Conservation (phyloP, 192 early-diverging fungal species). For the Coemansia sp. region DNA sequence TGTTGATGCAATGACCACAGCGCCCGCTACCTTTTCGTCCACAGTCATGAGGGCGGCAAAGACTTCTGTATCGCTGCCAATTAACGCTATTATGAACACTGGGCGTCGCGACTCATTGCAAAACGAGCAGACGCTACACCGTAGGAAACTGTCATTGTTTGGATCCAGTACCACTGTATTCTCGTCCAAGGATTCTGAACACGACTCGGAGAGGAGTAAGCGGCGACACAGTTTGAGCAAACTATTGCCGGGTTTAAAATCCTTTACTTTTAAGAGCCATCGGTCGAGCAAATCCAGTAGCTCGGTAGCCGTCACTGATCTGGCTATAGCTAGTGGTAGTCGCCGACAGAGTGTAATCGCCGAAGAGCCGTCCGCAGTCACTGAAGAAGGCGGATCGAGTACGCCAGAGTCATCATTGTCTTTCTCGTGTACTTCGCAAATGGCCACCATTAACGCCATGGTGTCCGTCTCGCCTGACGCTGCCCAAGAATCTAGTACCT, state of each 20-base stretch:
- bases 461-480: not conserved
- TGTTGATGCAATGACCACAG: slow-evolving; percentile 27
- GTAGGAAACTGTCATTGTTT: slow-evolving; percentile 4
- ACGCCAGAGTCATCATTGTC: slow-evolving; percentile 8
- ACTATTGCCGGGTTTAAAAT: not conserved
- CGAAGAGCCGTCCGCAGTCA: not conserved
- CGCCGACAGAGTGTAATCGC: not conserved
- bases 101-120: slow-evolving; percentile 3
- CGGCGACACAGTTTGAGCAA: not conserved
- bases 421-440: slow-evolving; percentile 2
- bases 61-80: slow-evolving; percentile 22
- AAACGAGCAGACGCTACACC: not conserved
- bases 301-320: not conserved
- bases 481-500: not conserved
- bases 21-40: slow-evolving; percentile 26
- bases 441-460: slow-evolving; percentile 23
- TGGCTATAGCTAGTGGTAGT: not conserved
- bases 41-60: slow-evolving; percentile 26
- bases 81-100: slow-evolving; percentile 9
- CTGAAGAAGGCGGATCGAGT: not conserved
- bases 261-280: not conserved
- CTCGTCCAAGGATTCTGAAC: not conserved
- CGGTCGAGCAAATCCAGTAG: slow-evolving; percentile 10
- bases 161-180: not conserved
- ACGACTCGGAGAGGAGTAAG: slow-evolving; percentile 1